These are phyloP conservation scores for Solanum virginianum DNA, from an alignment of 257 asterid species.

Conservation along the genomic window DNA sequence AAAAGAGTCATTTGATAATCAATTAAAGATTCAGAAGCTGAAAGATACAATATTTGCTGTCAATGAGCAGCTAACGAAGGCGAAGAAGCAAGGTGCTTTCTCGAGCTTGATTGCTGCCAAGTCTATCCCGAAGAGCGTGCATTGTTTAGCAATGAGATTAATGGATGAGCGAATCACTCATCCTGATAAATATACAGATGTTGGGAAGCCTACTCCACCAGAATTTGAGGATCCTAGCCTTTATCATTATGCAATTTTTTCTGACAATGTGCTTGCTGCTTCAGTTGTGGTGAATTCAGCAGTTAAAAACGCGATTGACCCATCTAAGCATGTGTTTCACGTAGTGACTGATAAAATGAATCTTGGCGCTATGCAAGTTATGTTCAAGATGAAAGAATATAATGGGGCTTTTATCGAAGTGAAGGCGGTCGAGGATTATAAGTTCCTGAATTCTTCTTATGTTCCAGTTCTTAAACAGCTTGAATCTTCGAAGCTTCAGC, in stretches of 20 bases:
- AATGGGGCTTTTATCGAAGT: constrained; percentile 69
- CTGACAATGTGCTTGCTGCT: constrained; percentile 71
- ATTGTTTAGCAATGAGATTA: constrained; percentile 61
- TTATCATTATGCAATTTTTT: constrained; percentile 68
- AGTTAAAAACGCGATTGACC: constrained; percentile 59
- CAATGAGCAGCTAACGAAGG: constrained; percentile 56
- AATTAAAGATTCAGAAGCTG: constrained; percentile 61
- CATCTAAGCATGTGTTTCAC: constrained; percentile 68
- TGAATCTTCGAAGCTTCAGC: constrained; percentile 56
- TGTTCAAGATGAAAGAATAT: constrained; percentile 60
- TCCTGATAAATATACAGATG: constrained; percentile 58
- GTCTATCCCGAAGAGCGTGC: constrained; percentile 76
- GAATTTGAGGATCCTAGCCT: constrained; percentile 66
- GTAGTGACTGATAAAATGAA: constrained; percentile 77
- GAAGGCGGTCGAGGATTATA: constrained; percentile 70
- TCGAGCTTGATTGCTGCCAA: constrained; percentile 81
- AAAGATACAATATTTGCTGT: constrained; percentile 61
- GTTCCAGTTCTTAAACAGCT: constrained; percentile 69
- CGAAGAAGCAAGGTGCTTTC: constrained; percentile 73
- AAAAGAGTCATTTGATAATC: constrained; percentile 63
- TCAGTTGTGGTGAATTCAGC: constrained; percentile 80
- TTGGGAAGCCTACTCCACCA: constrained; percentile 46
- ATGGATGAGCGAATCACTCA: constrained; percentile 77
- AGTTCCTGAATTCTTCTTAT: constrained; percentile 59
- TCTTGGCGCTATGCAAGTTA: constrained; percentile 74